Evolutionary conservation across 805 yeast species (phyloP).

Genomic region (Saitoella complicata): DNA sequence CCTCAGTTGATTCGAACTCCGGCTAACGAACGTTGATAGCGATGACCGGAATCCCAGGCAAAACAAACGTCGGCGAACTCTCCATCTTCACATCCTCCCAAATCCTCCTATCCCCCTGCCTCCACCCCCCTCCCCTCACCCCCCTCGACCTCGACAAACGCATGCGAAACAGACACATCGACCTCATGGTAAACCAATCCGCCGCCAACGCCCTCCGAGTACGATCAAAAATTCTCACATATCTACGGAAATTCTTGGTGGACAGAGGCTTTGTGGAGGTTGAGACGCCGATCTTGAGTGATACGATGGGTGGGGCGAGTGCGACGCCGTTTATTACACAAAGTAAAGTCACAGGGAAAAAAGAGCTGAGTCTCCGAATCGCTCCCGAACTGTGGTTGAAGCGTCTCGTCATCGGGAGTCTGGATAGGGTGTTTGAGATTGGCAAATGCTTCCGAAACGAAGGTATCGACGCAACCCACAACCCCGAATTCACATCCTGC

Average conservation of each 20-base stretch:
- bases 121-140: slow-evolving; percentile 53
- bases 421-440: slow-evolving; percentile 73
- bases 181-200: slow-evolving; percentile 45
- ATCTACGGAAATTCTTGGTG: slow-evolving; percentile 43
- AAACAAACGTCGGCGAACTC: slow-evolving; percentile 63
- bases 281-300: slow-evolving; percentile 68
- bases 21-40: slow-evolving; percentile 11
- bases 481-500: slow-evolving; percentile 83
- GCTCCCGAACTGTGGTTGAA: slow-evolving; percentile 96
- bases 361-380: slow-evolving; percentile 47
- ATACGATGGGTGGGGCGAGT: slow-evolving; percentile 68
- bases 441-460: slow-evolving; percentile 82
- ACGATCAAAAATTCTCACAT: slow-evolving; percentile 38
- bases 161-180: slow-evolving; percentile 53
- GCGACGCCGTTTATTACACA: slow-evolving; percentile 71
- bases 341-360: slow-evolving; percentile 6
- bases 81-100: slow-evolving; percentile 48
- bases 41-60: slow-evolving; percentile 54
- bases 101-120: slow-evolving; percentile 45
- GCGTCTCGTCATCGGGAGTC: slow-evolving; percentile 63
- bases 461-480: slow-evolving; percentile 83
- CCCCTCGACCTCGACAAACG: slow-evolving; percentile 39
- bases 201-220: slow-evolving; percentile 33
- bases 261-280: slow-evolving; percentile 55
- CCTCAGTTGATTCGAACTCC: too few relatives aligned